These are phyloP conservation scores for Candida tetrigidarum DNA, from an alignment of 1,139 yeast genomes.

Conservation along the genomic window DNA sequence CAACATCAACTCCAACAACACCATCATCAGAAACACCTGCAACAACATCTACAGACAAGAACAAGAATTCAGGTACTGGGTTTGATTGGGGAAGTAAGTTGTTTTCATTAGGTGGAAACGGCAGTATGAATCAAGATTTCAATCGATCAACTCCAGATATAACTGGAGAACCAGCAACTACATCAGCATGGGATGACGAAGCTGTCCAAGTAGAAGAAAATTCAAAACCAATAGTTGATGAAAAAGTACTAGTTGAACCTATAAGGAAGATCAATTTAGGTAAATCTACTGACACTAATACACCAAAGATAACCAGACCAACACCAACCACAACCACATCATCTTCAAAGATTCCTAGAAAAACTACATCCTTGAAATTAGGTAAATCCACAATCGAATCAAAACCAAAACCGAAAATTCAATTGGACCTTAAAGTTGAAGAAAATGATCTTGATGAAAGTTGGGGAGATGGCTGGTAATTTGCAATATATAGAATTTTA, in stretches of 20 bases:
- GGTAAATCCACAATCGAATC: conserved; percentile 24
- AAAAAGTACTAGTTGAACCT: conserved; percentile 16
- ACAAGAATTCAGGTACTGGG: too few relatives aligned
- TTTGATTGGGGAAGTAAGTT: conserved; percentile 41
- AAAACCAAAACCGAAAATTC: conserved; percentile 33
- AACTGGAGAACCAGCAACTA: conserved; percentile 26
- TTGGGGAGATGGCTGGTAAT: conserved; percentile 31
- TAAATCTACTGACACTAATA: conserved; percentile 15
- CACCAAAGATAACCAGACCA: conserved; percentile 5
- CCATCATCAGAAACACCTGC: neutral
- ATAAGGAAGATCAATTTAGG: conserved; percentile 14
- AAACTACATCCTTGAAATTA: conserved; percentile 26
- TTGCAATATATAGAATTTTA: neutral
- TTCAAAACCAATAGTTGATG: conserved; percentile 13
- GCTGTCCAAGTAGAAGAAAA: too few relatives aligned
- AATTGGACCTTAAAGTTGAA: conserved; percentile 42
- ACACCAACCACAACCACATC: conserved; percentile 15
- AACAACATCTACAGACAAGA: too few relatives aligned
- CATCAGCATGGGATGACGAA: conserved; percentile 19
- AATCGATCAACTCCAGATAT: conserved; percentile 49
- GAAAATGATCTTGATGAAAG: conserved; percentile 51
- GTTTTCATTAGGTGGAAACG: conserved; percentile 35
- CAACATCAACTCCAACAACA: too few relatives aligned
- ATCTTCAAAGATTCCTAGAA: too few relatives aligned
- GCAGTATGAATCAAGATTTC: conserved; percentile 38